Evolutionary conservation across 2,329 filamentous ascomycete species (phyloP), one percentile per base, ranked within the genome.

Genomic region (Clarireedia monteithiana): DNA sequence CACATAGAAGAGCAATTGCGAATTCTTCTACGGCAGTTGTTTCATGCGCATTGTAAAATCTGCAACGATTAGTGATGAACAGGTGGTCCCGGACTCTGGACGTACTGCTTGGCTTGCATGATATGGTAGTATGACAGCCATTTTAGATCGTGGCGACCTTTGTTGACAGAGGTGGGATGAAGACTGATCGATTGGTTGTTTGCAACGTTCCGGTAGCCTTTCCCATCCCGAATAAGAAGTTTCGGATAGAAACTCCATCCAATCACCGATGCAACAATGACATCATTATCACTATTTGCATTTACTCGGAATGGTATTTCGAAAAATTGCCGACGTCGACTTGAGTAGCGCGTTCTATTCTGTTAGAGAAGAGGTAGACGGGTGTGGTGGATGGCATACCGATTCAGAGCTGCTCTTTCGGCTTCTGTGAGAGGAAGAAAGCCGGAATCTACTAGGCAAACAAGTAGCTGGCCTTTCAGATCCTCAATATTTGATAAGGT

Each of bases 41-140:
- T 68, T 95, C 90, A 63, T 96, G 91, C 0, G 94, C 94, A 62
- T 96, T 95, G 63, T 92, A 89, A 65, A 87, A 85, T 59, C 82
- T 85, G 50, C 6, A 57, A 15, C 53, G 4, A 17, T 6, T 34
- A 2, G 7, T 10, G 50, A 15, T 6, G 14, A 15, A 4, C 12
- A n/a, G 27, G 2, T 3, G 15, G 2, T 12, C 34, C 12, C 30
- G 4, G 10, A 30, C 24, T 14, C 15, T 26, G 2, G 17, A 77
- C 75, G 79, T 80, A 79, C 85, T 89, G 74, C 76, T 86, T 91
- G 2, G 88, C 87, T 70, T 96, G 91, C 89, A 97, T 95, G 61
- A 97, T 96, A 69, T 95, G 88, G 73, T 97, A 97, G 70, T 96
- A 99, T 0, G 89, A 94, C 46, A 99, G 75, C 84, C 89, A 97